Evolutionary conservation across 2,329 filamentous ascomycete species (phyloP), one percentile per base, ranked within the genome.

Genomic region (Aspergillus sp.): DNA sequence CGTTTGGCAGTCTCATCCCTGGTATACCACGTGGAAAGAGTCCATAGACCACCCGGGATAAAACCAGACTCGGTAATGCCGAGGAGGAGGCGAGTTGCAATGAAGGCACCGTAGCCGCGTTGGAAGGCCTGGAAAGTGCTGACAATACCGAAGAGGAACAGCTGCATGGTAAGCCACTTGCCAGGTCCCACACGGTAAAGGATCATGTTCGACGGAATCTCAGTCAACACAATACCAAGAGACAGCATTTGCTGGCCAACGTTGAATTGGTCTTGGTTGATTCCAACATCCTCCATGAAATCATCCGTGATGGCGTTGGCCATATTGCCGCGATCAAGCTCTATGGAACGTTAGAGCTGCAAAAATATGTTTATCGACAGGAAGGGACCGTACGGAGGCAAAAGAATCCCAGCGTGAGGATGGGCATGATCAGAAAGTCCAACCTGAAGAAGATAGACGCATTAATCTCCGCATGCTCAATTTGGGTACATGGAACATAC

Each of bases 71-170:
- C 83, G 3, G 77, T 78, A 12, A 84, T 70, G 2, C 82, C 82
- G 0, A 85, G 76, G 1, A 85, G 68, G 52, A 85, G 76, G 0
- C 83, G 75, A 0, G 81, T 82, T 0, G 73, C 75, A 27, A 85
- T 70, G 62, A 79, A 84, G 3, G 75, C 75, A 2, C 72, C 74
- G 44, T 81, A 80, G 39, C 72, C 77, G 31, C 71, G 73, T 52
- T 81, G 75, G 64, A 83, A 85, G 4, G 80, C 77, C 64, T 85
- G 83, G 63, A 84, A 83, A 0, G 80, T 82, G 23, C 77, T 79
- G 52, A 85, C 81, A 17, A 78, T 72, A 5, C 82, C 82, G 72
- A 75, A 85, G 41, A 81, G 73, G 61, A 84, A 81, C 19, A 85
- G 68, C 64, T 85, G 82, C 0, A 78, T 72, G 0, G 82, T 80